Conservation (phyloP, 345 rosid genomes). For the Pelargonium nanum region DNA sequence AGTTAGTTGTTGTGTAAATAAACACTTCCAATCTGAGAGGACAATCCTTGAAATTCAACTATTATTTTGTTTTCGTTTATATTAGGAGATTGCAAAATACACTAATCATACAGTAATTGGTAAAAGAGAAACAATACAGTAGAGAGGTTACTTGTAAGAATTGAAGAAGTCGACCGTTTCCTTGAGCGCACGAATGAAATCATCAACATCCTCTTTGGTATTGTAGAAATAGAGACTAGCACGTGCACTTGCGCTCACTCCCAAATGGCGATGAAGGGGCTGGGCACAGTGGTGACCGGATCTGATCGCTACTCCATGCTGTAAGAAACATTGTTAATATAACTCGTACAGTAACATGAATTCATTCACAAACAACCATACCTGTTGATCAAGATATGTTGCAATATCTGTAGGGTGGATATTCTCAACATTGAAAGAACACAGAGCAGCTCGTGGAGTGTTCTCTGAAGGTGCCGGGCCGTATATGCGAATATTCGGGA, state of each 20-base stretch:
- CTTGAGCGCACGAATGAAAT: slow-evolving; percentile 51
- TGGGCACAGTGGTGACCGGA: slow-evolving; percentile 97
- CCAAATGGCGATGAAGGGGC: slow-evolving; percentile 78
- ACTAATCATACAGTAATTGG: no score
- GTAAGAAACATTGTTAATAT: slow-evolving; percentile 26
- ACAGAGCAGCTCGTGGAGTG: slow-evolving; percentile 54
- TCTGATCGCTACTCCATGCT: slow-evolving; percentile 97
- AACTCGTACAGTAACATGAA: neutral
- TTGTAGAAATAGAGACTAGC: slow-evolving; percentile 94
- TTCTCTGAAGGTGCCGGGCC: slow-evolving; percentile 75
- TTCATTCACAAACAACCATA: slow-evolving; percentile 11
- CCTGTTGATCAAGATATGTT: slow-evolving; percentile 90
- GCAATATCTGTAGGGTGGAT: slow-evolving; percentile 90
- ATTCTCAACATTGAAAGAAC: slow-evolving; percentile 78
- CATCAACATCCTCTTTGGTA: slow-evolving; percentile 76
- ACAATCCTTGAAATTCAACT: no score
- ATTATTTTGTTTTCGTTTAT: no score
- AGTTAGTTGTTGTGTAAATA: no score
- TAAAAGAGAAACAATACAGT: neutral
- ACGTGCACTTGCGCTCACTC: slow-evolving; percentile 76
- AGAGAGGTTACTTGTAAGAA: slow-evolving; percentile 44
- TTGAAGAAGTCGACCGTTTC: slow-evolving; percentile 74
- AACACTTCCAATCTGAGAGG: no score
- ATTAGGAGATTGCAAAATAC: no score
- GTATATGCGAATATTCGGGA: slow-evolving; percentile 58